Percentiles rank a stretch among this genome's conserved stretches.
phyloP scores from a whole-genome alignment of 2,329 filamentous ascomycete species.

The Diplodia scrobiculata region DNA sequence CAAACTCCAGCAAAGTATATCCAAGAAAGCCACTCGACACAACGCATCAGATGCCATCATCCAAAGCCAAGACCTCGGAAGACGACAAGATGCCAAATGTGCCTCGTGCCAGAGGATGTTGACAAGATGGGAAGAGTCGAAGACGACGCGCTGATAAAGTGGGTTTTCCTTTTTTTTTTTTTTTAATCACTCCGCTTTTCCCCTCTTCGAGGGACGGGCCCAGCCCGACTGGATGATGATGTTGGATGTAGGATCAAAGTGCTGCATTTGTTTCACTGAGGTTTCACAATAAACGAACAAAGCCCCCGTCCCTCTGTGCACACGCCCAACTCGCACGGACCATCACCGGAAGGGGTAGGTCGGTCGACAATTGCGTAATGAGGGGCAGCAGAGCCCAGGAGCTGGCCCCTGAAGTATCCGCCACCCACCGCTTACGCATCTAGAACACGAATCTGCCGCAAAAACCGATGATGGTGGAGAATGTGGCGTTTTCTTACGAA shows the following conservation, averaged over 20 bases:
- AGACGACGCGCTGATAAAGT: neutral
- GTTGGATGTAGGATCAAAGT: neutral
- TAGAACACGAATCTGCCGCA: neutral
- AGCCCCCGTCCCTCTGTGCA: neutral
- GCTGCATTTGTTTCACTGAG: neutral
- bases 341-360: constrained; percentile 2
- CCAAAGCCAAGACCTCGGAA: neutral
- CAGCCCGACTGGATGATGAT: neutral
- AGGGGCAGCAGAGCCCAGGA: neutral
- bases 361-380: constrained; percentile 10
- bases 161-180: neutral
- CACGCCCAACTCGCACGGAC: neutral
- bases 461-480: neutral
- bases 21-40: neutral
- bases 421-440: neutral
- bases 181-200: neutral
- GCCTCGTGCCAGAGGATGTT: neutral
- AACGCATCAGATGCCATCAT: neutral
- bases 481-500: neutral
- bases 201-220: neutral
- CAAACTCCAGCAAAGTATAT: neutral
- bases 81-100: neutral
- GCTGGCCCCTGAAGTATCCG: neutral
- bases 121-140: neutral
- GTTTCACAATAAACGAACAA: neutral